These are phyloP conservation scores for Heterobasidion irregulare DNA, from an alignment of 1,284 basidiomycete genomes.

Conservation along the genomic window DNA sequence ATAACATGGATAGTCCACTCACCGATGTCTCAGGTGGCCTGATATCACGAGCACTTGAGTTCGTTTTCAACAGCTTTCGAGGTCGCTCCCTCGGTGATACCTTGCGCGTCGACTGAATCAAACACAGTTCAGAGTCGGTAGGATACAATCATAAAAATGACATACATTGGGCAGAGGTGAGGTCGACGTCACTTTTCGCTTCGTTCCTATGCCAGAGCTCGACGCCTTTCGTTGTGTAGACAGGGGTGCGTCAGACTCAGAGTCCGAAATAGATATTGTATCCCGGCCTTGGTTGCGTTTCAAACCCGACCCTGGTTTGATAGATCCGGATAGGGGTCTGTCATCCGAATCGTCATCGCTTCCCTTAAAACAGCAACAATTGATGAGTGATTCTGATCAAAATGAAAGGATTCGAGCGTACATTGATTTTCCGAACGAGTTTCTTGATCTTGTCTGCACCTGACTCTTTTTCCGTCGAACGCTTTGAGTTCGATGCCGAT, in stretches of 20 bases:
- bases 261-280: not conserved
- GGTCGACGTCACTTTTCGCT: not conserved
- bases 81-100: not conserved
- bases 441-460: not conserved
- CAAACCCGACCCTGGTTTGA: not conserved
- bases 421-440: conserved; percentile 1
- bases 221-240: not conserved
- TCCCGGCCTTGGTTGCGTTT: not conserved
- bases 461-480: not conserved
- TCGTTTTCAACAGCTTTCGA: not conserved
- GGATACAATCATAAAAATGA: not conserved
- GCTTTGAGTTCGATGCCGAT: not conserved
- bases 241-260: not conserved
- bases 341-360: not conserved
- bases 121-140: not conserved
- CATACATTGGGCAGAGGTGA: not conserved
- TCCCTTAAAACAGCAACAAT: not conserved
- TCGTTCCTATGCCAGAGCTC: not conserved
- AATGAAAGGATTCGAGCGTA: too few relatives aligned
- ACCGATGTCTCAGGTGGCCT: not conserved
- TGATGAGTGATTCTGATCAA: not conserved
- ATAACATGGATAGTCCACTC: not conserved
- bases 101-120: not conserved
- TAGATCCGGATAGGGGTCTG: not conserved
- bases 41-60: not conserved